Base-by-base conservation (phyloP, 2,329 filamentous ascomycete genomes). In the Xylaria hypoxylon region DNA sequence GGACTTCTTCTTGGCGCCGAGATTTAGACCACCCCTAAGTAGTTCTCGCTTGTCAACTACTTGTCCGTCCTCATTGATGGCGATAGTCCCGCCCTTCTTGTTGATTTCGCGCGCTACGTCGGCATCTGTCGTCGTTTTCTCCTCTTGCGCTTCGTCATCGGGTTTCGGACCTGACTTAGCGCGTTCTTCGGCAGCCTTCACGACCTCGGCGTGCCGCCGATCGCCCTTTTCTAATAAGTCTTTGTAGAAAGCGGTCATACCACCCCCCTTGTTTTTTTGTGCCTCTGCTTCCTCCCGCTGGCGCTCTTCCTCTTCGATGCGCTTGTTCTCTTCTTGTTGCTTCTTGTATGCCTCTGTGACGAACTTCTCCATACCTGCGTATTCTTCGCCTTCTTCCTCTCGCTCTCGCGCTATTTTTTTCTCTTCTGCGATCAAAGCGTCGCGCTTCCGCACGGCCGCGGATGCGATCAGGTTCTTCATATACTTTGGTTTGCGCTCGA, bases 41-140 rank as follows among this genome's bases (percentile, higher is more conserved):
- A 96, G 82, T 77, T 96, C 90, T n/a, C 92, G 85, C 82, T 94
- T 95, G 77, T 96, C 92, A 28, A 93, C 90, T 1, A 96, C 89
- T 75, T 94, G 88, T 0, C 92, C 92, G 44, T 96, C 92, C 68
- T 96, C 92, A 73, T 95, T 95, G 73, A 95, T 80, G 7, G 88
- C 86, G 44, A 96, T 86, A 3, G 83, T 81, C 0, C 80, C 89
- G 69, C 82, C 87, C 68, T 83, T 88, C 44, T 87, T 85, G 60
- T 90, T 90, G 59, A 93, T 84, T 73, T 92, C 89, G 53, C 82
- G 84, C 4, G 90, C 90, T n/a, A 89, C 74, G 38, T 94, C 87
- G 2, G 85, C 86, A 19, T 90, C 89, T 0, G 83, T 83, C 76
- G 86, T 88, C 56, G 83, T 82, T 60, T 80, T 79, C 26, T 80